phyloP scores from a whole-genome alignment of 2,329 filamentous ascomycete genomes.

The Phaeosphaeria sp. region DNA sequence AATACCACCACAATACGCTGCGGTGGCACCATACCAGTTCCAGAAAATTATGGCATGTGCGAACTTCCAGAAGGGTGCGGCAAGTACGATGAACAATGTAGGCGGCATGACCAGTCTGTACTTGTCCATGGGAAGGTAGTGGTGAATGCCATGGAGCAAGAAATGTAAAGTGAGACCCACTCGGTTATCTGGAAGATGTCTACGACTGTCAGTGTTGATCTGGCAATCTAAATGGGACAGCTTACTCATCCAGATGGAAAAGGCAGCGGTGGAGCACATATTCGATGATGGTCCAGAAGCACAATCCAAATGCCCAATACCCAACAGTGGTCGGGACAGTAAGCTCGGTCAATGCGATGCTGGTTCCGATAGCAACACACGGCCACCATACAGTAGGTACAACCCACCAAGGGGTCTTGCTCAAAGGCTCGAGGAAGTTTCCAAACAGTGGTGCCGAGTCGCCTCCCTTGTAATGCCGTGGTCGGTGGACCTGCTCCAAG shows the following conservation, averaged over 20 bases:
- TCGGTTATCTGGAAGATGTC: conserved; percentile 88
- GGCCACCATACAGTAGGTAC: conserved; percentile 87
- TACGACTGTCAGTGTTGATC: conserved; percentile 49
- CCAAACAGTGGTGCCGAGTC: conserved; percentile 93
- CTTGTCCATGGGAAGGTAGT: conserved; percentile 99
- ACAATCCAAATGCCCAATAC: conserved; percentile 75
- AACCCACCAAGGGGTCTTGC: conserved; percentile 92
- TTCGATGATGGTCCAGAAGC: conserved; percentile 88
- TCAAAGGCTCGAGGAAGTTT: conserved; percentile 97
- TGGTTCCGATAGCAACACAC: conserved; percentile 74
- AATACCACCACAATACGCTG: conserved; percentile 86
- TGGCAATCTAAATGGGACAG: conserved; percentile 20
- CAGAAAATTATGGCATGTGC: conserved; percentile 82
- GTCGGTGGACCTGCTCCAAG: conserved; percentile 92
- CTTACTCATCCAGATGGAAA: conserved; percentile 92
- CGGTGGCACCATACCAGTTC: conserved; percentile 81
- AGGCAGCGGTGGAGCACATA: conserved; percentile 88
- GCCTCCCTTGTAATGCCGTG: conserved; percentile 93
- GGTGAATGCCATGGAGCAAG: conserved; percentile 93
- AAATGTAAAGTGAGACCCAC: conserved; percentile 89
- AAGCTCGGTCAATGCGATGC: conserved; percentile 67
- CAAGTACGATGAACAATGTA: conserved; percentile 81
- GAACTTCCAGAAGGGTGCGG: conserved; percentile 89
- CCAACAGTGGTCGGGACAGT: conserved; percentile 53
- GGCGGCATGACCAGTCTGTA: conserved; percentile 98